Evolutionary conservation across 163 green algal species (phyloP), one percentile per base, ranked within the genome.

Genomic region (Chloroidium sp.): DNA sequence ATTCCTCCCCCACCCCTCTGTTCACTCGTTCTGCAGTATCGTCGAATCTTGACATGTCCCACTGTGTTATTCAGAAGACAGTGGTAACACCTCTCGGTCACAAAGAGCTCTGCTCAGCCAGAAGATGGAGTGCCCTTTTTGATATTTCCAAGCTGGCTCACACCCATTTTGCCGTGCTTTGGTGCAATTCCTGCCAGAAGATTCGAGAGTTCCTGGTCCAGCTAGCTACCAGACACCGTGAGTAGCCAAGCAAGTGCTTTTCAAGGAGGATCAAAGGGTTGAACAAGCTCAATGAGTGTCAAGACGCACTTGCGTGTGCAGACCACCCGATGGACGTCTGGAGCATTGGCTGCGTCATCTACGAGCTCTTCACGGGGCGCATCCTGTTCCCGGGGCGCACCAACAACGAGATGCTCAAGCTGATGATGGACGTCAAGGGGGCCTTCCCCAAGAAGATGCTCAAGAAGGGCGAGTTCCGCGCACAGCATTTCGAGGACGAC

Each of bases 401-500:
- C 83, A 99, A 99, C 91, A 99, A 99, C 88, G 94, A 98, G 84
- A 99, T 99, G 96, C 87, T 99, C 2, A 95, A 93, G 81, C 89
- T 95, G 1, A 94, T 98, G 83, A 98, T 98, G 92, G 95, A 99
- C 59, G 84, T 97, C 61, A 98, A 99, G 82, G 93, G 94, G 0
- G 84, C 92, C 12, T 97, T 99, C 87, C 93, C 96, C 59, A 98
- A 97, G 84, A 97, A 97, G 84, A 94, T 99, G 91, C 84, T 98
- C 75, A 92, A 93, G 77, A 93, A 91, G 86, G 95, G 90, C 36
- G 87, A 87, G 69, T 98, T 98, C 85, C 84, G 86, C 1, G 91
- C 93, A 75, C 91, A 94, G 85, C 96, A 98, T 84, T 99, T 98
- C 90, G 95, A 98, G 78, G 76, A 88, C 69, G 95, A 98, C 83